Percentiles rank a stretch among this genome's conserved stretches.
These are phyloP conservation scores for Leersia perrieri DNA, from an alignment of 176 grass and related monocot genomes.

Conservation along the genomic window DNA sequence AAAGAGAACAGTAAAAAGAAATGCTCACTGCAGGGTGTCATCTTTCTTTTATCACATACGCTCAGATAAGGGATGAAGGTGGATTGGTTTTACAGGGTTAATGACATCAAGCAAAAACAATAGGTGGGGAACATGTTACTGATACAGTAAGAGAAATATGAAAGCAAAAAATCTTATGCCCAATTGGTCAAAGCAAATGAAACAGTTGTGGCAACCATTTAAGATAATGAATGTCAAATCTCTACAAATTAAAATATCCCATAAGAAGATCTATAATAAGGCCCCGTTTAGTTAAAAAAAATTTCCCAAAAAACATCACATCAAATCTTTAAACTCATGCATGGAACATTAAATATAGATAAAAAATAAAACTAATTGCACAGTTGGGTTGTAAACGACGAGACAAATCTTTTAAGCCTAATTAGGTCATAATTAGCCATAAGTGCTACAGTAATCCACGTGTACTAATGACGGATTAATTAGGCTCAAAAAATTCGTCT, in stretches of 20 bases:
- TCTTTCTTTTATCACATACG: constrained; percentile 84
- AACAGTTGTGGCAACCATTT: constrained; percentile 83
- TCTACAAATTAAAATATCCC: constrained; percentile 89
- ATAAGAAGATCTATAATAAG: constrained; percentile 69
- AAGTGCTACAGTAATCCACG: no score
- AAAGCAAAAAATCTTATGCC: constrained; percentile 52
- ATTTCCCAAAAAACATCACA: no score
- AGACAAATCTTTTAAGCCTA: no score
- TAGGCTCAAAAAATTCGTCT: no score
- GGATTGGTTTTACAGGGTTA: not conserved
- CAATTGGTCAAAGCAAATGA: constrained; percentile 86
- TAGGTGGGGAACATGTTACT: not conserved
- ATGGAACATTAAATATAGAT: no score
- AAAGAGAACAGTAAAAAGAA: constrained; percentile 71
- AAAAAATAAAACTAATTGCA: no score
- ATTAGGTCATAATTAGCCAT: no score
- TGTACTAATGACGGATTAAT: no score
- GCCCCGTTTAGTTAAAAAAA: no score
- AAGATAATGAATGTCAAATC: constrained; percentile 88
- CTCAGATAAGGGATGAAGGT: not conserved
- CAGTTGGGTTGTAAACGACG: no score
- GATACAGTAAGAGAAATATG: not conserved
- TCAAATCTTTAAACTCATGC: no score
- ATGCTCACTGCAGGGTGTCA: constrained; percentile 96
- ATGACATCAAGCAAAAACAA: not conserved